Conservation (phyloP, 1,139 yeast species). For the Meyerozyma carpophila region DNA sequence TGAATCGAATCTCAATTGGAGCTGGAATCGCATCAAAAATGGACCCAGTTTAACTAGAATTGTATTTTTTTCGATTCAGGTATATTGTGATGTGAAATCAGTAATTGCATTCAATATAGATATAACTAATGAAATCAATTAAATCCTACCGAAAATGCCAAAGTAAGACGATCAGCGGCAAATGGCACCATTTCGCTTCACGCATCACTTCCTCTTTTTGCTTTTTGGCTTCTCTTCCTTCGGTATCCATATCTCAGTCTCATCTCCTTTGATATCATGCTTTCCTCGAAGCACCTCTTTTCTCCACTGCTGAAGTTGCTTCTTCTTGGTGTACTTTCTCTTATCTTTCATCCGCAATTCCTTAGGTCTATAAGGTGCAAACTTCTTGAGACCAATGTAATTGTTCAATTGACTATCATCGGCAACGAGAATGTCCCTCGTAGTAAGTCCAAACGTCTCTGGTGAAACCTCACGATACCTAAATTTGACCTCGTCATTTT, state of each 20-base stretch:
- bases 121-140: too few species aligned
- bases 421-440: constrained; percentile 85
- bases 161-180: too few species aligned
- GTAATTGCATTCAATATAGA: too few species aligned
- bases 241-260: constrained; percentile 35
- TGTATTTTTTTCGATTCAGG: too few species aligned
- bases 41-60: too few species aligned
- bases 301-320: constrained; percentile 85
- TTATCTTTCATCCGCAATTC: constrained; percentile 74
- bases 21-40: too few species aligned
- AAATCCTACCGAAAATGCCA: too few species aligned
- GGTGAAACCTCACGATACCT: constrained; percentile 94
- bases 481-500: constrained; percentile 49
- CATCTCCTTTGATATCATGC: constrained; percentile 46
- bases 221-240: constrained; percentile 1
- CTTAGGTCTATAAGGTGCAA: constrained; percentile 85
- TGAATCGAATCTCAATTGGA: too few species aligned
- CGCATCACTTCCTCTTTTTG: neutral
- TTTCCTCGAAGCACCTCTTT: constrained; percentile 67
- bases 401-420: constrained; percentile 82
- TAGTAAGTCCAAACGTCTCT: constrained; percentile 80
- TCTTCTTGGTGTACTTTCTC: constrained; percentile 78
- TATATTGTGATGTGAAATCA: too few species aligned
- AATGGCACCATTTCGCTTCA: too few species aligned
- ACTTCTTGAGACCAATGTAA: constrained; percentile 81